Conservation (phyloP, 768 basidiomycete species). For the Paxillus involutus region DNA sequence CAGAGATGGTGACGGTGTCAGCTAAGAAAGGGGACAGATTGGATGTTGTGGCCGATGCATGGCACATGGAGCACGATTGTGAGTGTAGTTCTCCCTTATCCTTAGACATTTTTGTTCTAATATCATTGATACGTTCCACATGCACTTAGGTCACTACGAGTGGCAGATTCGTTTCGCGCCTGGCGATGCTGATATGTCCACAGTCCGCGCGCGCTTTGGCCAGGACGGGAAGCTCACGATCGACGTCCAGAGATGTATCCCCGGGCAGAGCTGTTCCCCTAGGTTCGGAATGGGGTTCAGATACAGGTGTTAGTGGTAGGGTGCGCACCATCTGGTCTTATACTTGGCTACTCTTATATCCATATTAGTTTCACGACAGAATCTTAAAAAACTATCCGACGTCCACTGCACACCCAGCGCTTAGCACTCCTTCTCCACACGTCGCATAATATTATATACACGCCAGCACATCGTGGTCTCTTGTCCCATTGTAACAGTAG, state of each 20-base stretch:
- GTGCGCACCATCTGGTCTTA: slow-evolving; percentile 3
- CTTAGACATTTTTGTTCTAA: neutral
- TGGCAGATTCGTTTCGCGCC: slow-evolving; percentile 59
- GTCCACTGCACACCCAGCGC: neutral
- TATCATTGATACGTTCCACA: neutral
- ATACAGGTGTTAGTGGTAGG: slow-evolving; percentile 23
- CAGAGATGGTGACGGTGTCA: slow-evolving; percentile 65
- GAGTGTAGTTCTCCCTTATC: slow-evolving; percentile 27
- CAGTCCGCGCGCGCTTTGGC: slow-evolving; percentile 50
- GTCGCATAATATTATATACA: neutral
- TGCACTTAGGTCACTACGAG: slow-evolving; percentile 53
- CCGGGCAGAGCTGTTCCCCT: slow-evolving; percentile 25
- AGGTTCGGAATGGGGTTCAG: slow-evolving; percentile 29
- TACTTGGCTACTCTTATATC: slow-evolving; percentile 16
- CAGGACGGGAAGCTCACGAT: slow-evolving; percentile 47
- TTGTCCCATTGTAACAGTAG: neutral
- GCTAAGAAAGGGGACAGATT: slow-evolving; percentile 60
- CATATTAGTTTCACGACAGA: slow-evolving; percentile 15
- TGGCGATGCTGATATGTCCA: slow-evolving; percentile 53
- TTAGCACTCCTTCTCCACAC: neutral
- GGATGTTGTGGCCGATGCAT: slow-evolving; percentile 59
- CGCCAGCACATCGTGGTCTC: neutral
- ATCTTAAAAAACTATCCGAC: slow-evolving; percentile 2
- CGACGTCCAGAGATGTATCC: slow-evolving; percentile 36
- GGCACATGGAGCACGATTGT: slow-evolving; percentile 62